phyloP scores from a whole-genome alignment of 768 basidiomycete species.

The Lactifluus echinatus region DNA sequence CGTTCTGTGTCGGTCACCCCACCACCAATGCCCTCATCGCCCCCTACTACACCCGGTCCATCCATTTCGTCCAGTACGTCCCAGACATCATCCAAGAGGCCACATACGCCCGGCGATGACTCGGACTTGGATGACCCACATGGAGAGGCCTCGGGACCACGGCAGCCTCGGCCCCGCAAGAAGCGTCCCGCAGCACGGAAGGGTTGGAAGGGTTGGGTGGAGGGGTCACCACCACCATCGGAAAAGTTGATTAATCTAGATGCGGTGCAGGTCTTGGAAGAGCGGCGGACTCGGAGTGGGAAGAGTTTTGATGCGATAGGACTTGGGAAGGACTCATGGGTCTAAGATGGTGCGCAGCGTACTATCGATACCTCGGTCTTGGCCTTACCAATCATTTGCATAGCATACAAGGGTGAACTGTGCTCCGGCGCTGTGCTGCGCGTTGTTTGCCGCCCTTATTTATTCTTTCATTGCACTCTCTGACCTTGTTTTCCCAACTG shows the following conservation, averaged over 20 bases:
- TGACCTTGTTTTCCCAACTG: background rate
- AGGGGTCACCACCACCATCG: slow-evolving; percentile 73
- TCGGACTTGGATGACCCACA: slow-evolving; percentile 19
- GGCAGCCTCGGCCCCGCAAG: slow-evolving; percentile 27
- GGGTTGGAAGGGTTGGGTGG: slow-evolving; percentile 90
- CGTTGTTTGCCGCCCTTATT: slow-evolving; percentile 11
- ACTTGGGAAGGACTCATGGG: slow-evolving; percentile 70
- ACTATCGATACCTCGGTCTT: background rate
- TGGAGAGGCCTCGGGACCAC: slow-evolving; percentile 22
- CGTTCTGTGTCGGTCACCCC: slow-evolving; percentile 70
- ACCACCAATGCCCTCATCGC: slow-evolving; percentile 54
- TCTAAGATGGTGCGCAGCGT: slow-evolving; percentile 42
- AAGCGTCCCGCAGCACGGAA: slow-evolving; percentile 62
- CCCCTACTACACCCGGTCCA: slow-evolving; percentile 66
- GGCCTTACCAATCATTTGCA: background rate
- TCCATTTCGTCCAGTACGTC: slow-evolving; percentile 68
- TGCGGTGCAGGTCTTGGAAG: slow-evolving; percentile 56
- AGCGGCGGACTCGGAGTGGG: slow-evolving; percentile 73
- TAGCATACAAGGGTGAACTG: background rate
- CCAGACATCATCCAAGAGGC: slow-evolving; percentile 72
- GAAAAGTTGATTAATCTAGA: slow-evolving; percentile 79
- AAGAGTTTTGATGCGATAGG: slow-evolving; percentile 80
- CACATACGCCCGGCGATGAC: slow-evolving; percentile 63
- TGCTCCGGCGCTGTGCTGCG: slow-evolving; percentile 18
- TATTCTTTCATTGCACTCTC: slow-evolving; percentile 11